A percentile compares a stretch with the other conserved stretches of the same genome.
These are phyloP conservation scores for Cladosporium sp. DNA, from an alignment of 2,329 filamentous ascomycete species.

Conservation along the genomic window DNA sequence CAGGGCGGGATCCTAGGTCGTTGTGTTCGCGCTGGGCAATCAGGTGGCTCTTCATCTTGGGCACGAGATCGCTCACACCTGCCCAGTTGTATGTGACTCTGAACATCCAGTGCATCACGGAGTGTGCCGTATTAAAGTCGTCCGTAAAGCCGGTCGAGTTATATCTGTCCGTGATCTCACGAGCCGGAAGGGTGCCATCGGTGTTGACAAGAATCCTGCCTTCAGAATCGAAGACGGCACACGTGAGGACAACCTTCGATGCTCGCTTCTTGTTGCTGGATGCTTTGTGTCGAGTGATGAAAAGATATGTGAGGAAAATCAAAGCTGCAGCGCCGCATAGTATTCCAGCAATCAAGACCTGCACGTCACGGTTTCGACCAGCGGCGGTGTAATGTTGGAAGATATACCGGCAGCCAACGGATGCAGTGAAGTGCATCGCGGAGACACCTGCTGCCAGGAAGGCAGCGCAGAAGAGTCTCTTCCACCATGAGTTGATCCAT, in stretches of 20 bases:
- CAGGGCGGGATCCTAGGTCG: constrained; percentile 34
- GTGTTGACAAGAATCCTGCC: constrained; percentile 70
- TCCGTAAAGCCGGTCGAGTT: constrained; percentile 67
- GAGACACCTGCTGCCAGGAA: constrained; percentile 74
- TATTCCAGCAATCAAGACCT: constrained; percentile 72
- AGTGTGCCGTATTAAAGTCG: constrained; percentile 73
- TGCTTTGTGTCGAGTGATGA: constrained; percentile 42
- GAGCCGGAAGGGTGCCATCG: constrained; percentile 68
- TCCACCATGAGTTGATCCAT: constrained; percentile 81
- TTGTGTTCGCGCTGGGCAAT: constrained; percentile 43
- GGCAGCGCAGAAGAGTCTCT: constrained; percentile 65
- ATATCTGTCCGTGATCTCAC: constrained; percentile 79
- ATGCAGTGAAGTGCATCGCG: constrained; percentile 85
- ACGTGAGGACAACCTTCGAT: constrained; percentile 57
- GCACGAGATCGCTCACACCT: constrained; percentile 66
- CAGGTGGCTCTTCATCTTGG: constrained; percentile 73
- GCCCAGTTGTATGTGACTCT: constrained; percentile 78
- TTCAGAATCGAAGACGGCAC: constrained; percentile 67
- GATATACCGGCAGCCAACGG: constrained; percentile 69
- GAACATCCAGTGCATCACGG: constrained; percentile 86
- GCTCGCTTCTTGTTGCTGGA: constrained; percentile 47
- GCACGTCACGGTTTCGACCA: constrained; percentile 55
- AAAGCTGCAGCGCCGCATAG: constrained; percentile 50
- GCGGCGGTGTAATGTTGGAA: constrained; percentile 51
- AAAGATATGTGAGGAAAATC: constrained; percentile 41